These are phyloP conservation scores for Aspergillus campestris DNA, from an alignment of 495 filamentous ascomycete genomes.

Conservation along the genomic window DNA sequence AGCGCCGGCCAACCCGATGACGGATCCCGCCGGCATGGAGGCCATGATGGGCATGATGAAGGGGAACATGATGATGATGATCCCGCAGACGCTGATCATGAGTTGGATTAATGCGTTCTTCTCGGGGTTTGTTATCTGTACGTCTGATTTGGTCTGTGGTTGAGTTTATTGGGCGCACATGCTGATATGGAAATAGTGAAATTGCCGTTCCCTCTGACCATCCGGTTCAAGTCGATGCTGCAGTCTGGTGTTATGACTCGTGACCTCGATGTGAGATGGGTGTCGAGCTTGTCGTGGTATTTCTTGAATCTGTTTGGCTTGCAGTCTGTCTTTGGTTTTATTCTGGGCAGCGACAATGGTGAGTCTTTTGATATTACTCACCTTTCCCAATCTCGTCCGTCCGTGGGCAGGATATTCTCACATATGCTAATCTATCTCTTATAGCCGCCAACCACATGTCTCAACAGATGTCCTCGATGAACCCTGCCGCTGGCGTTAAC, in stretches of 20 bases:
- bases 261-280: conserved; percentile 95
- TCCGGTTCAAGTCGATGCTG: conserved; percentile 98
- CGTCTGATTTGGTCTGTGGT: conserved; percentile 20
- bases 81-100: conserved; percentile 98
- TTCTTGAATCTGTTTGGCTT: conserved; percentile 94
- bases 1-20: conserved; percentile 88
- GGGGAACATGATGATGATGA: conserved; percentile 99
- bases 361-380: conserved; percentile 19
- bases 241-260: conserved; percentile 92
- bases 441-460: conserved; percentile 89
- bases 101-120: conserved; percentile 99
- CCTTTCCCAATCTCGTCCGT: not conserved
- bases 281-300: conserved; percentile 97
- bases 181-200: conserved; percentile 56
- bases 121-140: conserved; percentile 93
- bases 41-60: conserved; percentile 99
- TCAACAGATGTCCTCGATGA: conserved; percentile 83
- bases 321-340: conserved; percentile 95
- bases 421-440: conserved; percentile 5
- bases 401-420: not conserved
- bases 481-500: conserved; percentile 54
- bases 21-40: conserved; percentile 95
- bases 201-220: conserved; percentile 94
- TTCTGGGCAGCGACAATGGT: conserved; percentile 94
- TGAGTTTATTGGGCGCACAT: not conserved